Conservation (phyloP, 805 yeast genomes). For the Jamesozyma hellenica region DNA sequence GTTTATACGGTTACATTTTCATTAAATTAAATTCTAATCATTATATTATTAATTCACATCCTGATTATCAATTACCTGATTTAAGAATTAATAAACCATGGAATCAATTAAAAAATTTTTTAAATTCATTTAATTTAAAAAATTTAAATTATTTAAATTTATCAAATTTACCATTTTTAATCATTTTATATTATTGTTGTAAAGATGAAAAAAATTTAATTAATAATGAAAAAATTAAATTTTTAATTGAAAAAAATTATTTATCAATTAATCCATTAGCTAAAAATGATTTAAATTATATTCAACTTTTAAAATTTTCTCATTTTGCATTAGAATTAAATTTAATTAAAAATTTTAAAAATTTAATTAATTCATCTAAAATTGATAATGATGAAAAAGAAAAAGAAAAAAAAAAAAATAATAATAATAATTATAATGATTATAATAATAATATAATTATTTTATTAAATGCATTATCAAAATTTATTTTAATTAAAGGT, state of each 20-base stretch:
- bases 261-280: slow-evolving; percentile 26
- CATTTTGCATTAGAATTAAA: slow-evolving; percentile 29
- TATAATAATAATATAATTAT: slow-evolving; percentile 6
- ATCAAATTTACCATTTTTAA: slow-evolving; percentile 56
- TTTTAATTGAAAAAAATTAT: background rate
- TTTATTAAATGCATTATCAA: slow-evolving; percentile 5
- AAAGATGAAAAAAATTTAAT: background rate
- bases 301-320: slow-evolving; percentile 40
- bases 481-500: slow-evolving; percentile 1
- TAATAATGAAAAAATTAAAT: background rate
- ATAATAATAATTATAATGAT: slow-evolving; percentile 2
- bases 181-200: slow-evolving; percentile 3
- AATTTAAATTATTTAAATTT: slow-evolving; percentile 32
- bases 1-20: slow-evolving; percentile 56
- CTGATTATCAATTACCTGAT: slow-evolving; percentile 43
- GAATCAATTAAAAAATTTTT: slow-evolving; percentile 48
- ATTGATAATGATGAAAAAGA: no score
- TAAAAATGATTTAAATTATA: slow-evolving; percentile 35
- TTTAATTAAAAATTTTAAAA: no score
- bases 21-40: slow-evolving; percentile 43
- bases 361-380: no score
- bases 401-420: no score
- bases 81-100: slow-evolving; percentile 63
- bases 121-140: slow-evolving; percentile 42
- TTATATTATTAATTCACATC: slow-evolving; percentile 69